A percentile compares a stretch with the other conserved stretches of the same genome.
phyloP scores from a whole-genome alignment of 2,329 filamentous ascomycete species.

The Beauveria asiatica region DNA sequence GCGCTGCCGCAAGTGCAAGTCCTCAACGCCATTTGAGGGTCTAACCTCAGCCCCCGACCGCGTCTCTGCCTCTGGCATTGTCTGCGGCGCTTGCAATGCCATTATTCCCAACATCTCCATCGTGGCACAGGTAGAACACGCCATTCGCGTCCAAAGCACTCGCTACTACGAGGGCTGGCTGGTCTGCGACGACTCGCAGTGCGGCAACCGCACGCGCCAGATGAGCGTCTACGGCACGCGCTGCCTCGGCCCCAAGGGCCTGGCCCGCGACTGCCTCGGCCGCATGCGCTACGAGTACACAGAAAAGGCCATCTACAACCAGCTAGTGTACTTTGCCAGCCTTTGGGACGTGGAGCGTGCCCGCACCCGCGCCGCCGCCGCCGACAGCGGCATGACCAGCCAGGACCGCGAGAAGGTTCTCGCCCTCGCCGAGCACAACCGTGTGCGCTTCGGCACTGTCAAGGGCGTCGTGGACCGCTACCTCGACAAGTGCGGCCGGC shows the following conservation, averaged over 20 bases:
- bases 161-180: constrained; percentile 92
- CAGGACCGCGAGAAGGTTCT: constrained; percentile 57
- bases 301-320: constrained; percentile 91
- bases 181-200: constrained; percentile 80
- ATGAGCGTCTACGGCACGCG: constrained; percentile 88
- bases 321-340: constrained; percentile 76
- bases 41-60: constrained; percentile 49
- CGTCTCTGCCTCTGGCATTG: constrained; percentile 65
- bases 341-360: constrained; percentile 89
- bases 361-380: constrained; percentile 40
- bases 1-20: constrained; percentile 73
- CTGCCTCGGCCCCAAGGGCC: constrained; percentile 79
- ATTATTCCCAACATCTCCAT: constrained; percentile 63
- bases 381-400: constrained; percentile 36
- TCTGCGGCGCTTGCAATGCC: constrained; percentile 61
- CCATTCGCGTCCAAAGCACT: constrained; percentile 68
- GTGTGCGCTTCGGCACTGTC: constrained; percentile 65
- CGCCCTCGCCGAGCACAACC: constrained; percentile 74
- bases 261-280: constrained; percentile 76
- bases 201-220: constrained; percentile 78
- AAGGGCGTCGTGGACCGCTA: constrained; percentile 74
- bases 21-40: constrained; percentile 66
- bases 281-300: constrained; percentile 81
- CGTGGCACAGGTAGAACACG: constrained; percentile 77
- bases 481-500: constrained; percentile 78